Percentiles rank a stretch among this genome's conserved stretches.
phyloP scores from a whole-genome alignment of 495 filamentous ascomycete species.

The Penicillium ochrochloron region DNA sequence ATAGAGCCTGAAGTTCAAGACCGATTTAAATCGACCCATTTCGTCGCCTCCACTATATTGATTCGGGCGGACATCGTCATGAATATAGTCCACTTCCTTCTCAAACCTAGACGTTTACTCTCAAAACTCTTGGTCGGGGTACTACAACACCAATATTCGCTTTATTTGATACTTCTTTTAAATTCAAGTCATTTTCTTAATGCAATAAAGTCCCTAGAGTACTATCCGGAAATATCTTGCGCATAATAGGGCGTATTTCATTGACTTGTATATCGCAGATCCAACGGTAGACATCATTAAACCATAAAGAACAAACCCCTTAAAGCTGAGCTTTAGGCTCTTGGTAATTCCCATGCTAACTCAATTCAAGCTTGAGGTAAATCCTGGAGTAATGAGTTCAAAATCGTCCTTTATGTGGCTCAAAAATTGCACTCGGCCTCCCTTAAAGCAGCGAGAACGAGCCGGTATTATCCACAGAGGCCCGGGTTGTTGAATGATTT shows the following conservation, averaged over 20 bases:
- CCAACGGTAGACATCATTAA: conserved; percentile 38
- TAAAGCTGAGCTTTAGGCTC: conserved; percentile 50
- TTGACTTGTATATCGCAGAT: conserved; percentile 43
- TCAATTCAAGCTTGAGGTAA: background rate
- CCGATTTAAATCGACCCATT: background rate
- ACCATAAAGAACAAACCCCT: conserved; percentile 41
- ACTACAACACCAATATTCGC: conserved; percentile 62
- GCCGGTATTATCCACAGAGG: background rate
- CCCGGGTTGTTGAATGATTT: too few species aligned
- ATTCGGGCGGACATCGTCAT: background rate
- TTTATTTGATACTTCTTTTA: conserved; percentile 57
- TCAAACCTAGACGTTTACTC: conserved; percentile 19
- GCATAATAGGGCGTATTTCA: conserved; percentile 46
- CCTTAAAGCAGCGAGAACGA: background rate
- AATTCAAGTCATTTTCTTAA: conserved; percentile 34
- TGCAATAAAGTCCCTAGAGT: background rate
- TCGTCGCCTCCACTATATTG: background rate
- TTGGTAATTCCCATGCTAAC: conserved; percentile 39
- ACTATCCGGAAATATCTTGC: conserved; percentile 11
- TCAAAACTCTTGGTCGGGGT: conserved; percentile 56
- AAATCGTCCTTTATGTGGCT: background rate
- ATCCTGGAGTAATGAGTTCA: background rate
- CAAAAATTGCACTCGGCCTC: background rate
- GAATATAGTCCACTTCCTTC: background rate
- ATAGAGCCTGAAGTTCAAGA: background rate